phyloP scores from a whole-genome alignment of 1,284 basidiomycete species.

The Bjerkandera adusta region DNA sequence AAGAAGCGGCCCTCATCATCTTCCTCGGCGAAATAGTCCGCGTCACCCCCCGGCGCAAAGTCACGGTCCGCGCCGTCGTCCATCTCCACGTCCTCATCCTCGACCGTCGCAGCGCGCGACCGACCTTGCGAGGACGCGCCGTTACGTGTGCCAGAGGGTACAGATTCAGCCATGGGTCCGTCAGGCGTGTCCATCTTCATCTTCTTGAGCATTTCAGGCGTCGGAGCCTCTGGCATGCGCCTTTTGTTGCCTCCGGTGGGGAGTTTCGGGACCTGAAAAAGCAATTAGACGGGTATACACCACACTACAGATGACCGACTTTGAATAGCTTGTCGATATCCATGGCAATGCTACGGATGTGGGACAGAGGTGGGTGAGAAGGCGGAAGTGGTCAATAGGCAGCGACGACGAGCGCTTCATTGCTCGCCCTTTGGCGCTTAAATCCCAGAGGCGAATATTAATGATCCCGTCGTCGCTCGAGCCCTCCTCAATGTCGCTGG shows the following conservation, averaged over 20 bases:
- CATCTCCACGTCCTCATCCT: constrained; percentile 51
- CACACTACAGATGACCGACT: constrained; percentile 36
- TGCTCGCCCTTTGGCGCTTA: no score
- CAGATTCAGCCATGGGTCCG: constrained; percentile 3
- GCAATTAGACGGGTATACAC: neutral
- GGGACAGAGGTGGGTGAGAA: neutral
- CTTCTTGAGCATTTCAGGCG: constrained; percentile 78
- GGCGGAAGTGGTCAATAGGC: no score
- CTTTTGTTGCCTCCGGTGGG: constrained; percentile 67
- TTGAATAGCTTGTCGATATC: constrained; percentile 84
- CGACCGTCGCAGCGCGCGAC: constrained; percentile 49
- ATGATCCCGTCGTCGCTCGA: no score
- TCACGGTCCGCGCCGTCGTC: constrained; percentile 41
- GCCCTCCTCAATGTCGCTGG: no score
- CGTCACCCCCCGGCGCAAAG: constrained; percentile 82
- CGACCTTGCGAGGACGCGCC: constrained; percentile 27
- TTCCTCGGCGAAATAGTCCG: constrained; percentile 87
- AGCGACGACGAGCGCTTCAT: no score
- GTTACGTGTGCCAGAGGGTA: constrained; percentile 12
- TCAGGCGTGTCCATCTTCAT: constrained; percentile 51
- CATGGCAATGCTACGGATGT: constrained; percentile 42
- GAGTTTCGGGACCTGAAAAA: constrained; percentile 64
- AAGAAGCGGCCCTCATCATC: constrained; percentile 93
- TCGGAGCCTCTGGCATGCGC: constrained; percentile 80
- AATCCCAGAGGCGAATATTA: no score